A percentile compares a stretch with the other conserved stretches of the same genome.
Conservation (phyloP, 345 rosid species). For the Raphanus raphanistrum region DNA sequence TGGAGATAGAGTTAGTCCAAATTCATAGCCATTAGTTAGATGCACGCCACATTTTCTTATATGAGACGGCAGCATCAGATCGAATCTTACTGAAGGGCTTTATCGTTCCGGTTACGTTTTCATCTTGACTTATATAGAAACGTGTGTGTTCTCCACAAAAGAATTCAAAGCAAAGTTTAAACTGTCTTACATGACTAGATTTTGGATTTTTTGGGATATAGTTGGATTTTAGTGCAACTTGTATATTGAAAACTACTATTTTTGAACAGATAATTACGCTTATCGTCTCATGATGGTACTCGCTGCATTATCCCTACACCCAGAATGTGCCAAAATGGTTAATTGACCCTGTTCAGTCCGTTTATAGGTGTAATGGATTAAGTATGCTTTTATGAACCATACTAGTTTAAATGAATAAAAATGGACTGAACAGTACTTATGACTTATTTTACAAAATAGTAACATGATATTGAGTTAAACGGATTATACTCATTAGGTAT, state of each 20-base stretch:
- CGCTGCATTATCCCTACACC: not conserved
- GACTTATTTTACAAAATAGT: not conserved
- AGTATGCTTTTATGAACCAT: not conserved
- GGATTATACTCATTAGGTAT: not conserved
- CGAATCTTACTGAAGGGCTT: not conserved
- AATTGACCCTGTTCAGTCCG: not conserved
- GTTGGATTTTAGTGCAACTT: constrained; percentile 2
- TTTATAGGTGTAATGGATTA: not conserved
- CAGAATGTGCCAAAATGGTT: not conserved
- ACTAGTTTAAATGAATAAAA: not conserved
- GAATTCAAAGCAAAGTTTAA: constrained; percentile 13
- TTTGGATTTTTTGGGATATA: not conserved
- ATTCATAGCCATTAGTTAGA: not conserved
- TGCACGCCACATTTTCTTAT: constrained; percentile 23
- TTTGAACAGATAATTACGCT: not conserved
- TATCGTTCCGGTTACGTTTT: constrained; percentile 20
- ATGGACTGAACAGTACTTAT: not conserved
- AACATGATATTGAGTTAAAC: not conserved
- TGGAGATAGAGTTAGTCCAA: constrained; percentile 33
- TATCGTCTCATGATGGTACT: not conserved
- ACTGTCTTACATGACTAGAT: not conserved
- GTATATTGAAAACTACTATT: not conserved
- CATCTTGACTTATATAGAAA: not conserved
- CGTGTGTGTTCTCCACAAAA: constrained; percentile 2
- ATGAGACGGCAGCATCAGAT: constrained; percentile 6